Conservation (phyloP, 257 asterid species). For the Solanum raphanifolium region DNA sequence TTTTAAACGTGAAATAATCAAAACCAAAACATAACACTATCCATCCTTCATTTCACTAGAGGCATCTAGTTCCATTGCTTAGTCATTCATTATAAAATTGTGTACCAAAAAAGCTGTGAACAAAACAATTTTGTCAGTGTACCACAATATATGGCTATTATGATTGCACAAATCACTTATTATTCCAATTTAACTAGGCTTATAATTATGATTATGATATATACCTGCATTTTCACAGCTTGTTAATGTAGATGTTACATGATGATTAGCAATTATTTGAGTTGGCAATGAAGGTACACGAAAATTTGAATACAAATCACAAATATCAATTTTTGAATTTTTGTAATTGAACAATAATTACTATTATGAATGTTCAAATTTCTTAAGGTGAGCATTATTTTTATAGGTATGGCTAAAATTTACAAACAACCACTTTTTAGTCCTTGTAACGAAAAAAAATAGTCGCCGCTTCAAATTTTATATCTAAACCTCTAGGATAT, state of each 20-base stretch:
- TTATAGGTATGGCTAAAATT: neutral
- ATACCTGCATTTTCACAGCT: neutral
- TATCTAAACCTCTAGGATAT: neutral
- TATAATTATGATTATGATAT: neutral
- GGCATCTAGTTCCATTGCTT: neutral
- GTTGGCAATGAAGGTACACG: neutral
- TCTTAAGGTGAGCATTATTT: neutral
- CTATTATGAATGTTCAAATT: neutral
- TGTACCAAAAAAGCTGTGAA: neutral
- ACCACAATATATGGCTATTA: neutral
- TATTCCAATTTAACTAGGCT: neutral
- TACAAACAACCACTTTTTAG: neutral
- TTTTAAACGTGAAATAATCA: neutral
- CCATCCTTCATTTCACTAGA: neutral
- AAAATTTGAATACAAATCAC: neutral
- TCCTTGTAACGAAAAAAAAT: neutral
- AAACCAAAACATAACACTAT: neutral
- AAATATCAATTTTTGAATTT: neutral
- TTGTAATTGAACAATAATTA: neutral
- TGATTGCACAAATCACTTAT: neutral
- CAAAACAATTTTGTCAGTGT: neutral
- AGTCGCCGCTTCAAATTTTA: rapidly evolving
- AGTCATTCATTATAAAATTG: neutral
- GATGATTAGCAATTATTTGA: neutral
- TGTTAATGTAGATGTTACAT: neutral